phyloP scores from a whole-genome alignment of 306 rosid species.

The Pyrus communis region DNA sequence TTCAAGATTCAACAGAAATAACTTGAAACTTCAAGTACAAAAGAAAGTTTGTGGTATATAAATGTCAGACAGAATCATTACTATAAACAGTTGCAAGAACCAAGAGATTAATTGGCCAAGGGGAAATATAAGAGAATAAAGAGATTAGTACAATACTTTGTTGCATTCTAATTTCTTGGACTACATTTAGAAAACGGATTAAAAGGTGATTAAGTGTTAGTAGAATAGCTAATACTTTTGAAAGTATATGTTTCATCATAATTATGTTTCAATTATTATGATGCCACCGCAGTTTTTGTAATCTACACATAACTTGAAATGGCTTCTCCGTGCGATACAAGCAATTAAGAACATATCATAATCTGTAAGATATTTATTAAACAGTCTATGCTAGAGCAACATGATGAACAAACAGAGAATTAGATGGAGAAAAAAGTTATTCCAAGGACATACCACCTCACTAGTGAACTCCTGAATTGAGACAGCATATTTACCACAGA shows the following conservation, averaged over 20 bases:
- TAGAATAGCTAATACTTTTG: not conserved
- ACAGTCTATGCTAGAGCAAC: not conserved
- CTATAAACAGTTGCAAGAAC: not conserved
- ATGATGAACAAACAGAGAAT: not conserved
- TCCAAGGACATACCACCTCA: conserved; percentile 21
- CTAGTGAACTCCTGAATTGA: conserved; percentile 24
- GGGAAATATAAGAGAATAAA: not conserved
- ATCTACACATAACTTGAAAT: not conserved
- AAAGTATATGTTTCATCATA: not conserved
- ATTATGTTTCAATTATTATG: not conserved
- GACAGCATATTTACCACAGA: conserved; percentile 23
- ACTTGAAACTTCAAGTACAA: not conserved
- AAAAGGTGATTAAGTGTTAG: not conserved
- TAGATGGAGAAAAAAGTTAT: not conserved
- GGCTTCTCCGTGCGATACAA: not conserved
- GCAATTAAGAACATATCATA: not conserved
- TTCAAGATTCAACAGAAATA: not conserved
- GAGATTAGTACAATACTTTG: not conserved
- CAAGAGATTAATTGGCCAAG: not conserved
- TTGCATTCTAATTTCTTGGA: not conserved
- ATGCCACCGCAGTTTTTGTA: not conserved
- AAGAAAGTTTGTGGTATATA: not conserved
- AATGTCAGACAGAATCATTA: not conserved
- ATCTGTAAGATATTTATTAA: not conserved
- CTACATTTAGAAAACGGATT: not conserved